These are phyloP conservation scores for Gynochthodes officinalis DNA, from an alignment of 257 asterid species.

Conservation along the genomic window DNA sequence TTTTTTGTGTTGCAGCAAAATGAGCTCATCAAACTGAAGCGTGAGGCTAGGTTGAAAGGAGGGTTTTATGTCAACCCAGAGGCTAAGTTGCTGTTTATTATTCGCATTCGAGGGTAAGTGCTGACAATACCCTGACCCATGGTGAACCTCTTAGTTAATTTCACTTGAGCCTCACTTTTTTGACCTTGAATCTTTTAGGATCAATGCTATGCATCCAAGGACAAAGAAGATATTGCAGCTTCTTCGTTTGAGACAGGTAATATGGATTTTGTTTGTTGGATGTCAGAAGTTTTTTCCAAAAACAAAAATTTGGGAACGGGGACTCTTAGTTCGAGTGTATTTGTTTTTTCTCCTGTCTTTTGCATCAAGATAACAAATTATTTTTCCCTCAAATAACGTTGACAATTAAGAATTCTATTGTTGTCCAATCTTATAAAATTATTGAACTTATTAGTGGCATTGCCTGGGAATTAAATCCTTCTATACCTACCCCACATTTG, in stretches of 20 bases:
- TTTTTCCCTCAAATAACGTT: background rate
- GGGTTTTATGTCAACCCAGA: constrained; percentile 74
- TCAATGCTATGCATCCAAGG: constrained; percentile 65
- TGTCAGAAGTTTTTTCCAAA: background rate
- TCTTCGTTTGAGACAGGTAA: constrained; percentile 61
- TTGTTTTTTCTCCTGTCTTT: background rate
- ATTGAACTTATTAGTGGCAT: background rate
- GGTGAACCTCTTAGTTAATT: too few species aligned
- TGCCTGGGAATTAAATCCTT: background rate
- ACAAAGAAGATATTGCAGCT: constrained; percentile 74
- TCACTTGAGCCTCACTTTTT: background rate
- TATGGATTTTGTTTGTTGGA: background rate
- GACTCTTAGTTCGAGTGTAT: background rate
- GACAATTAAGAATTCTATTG: background rate
- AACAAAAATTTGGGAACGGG: background rate
- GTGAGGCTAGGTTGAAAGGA: constrained; percentile 81
- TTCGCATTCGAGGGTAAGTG: constrained; percentile 71
- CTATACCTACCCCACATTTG: background rate
- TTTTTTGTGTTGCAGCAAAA: constrained; percentile 32
- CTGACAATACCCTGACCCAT: too few species aligned
- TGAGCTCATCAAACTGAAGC: constrained; percentile 60
- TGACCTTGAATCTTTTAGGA: constrained; percentile 30
- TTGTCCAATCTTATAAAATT: background rate
- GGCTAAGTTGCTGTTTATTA: constrained; percentile 59
- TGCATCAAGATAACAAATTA: background rate